Evolutionary conservation across 1,139 yeast genomes (phyloP).

Genomic region (Protomyces macrosporus): DNA sequence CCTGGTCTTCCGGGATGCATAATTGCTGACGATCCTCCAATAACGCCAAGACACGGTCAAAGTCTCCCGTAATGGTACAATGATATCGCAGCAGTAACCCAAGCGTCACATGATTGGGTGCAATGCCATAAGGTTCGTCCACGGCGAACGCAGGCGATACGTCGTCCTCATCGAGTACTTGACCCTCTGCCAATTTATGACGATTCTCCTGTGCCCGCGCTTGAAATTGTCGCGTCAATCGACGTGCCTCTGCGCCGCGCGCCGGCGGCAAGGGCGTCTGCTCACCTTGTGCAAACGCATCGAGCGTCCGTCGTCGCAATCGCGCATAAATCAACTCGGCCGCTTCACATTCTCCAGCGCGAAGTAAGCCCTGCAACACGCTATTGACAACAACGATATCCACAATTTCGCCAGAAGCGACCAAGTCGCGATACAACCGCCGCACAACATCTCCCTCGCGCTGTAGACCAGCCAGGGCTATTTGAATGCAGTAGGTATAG

Average conservation of each 20-base stretch:
- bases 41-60: not conserved
- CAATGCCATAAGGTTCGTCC: not conserved
- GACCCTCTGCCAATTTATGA: not conserved
- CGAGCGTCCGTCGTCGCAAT: not conserved
- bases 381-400: conserved; percentile 23
- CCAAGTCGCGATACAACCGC: not conserved
- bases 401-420: conserved; percentile 15
- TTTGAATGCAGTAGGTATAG: conserved; percentile 11
- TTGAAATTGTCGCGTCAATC: conserved; percentile 7
- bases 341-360: conserved; percentile 15
- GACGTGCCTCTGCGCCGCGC: not conserved
- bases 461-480: conserved; percentile 1
- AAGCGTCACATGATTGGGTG: conserved; percentile 11
- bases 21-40: conserved; percentile 3
- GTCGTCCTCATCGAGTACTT: conserved; percentile 1
- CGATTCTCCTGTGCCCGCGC: conserved; percentile 8
- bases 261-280: not conserved
- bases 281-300: not conserved
- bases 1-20: conserved; percentile 10
- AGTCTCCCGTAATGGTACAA: conserved; percentile 17
- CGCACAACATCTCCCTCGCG: conserved; percentile 7
- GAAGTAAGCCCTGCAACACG: conserved; percentile 12
- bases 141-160: conserved; percentile 1
- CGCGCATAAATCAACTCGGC: conserved; percentile 16
- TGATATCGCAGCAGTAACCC: conserved; percentile 12